These are phyloP conservation scores for Claviceps sp. DNA, from an alignment of 2,329 filamentous ascomycete species.

Conservation along the genomic window DNA sequence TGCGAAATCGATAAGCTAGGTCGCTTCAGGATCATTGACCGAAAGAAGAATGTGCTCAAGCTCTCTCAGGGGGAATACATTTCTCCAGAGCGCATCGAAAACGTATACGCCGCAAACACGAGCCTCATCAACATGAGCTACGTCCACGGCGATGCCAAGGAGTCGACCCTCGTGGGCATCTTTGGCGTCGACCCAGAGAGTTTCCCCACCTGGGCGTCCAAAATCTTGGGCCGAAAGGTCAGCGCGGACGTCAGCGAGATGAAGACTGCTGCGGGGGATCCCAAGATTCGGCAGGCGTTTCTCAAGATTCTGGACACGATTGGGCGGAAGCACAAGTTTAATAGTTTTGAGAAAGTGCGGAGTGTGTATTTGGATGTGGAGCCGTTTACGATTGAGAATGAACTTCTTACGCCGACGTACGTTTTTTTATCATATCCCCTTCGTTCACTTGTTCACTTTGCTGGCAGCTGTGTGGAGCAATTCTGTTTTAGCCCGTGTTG, in stretches of 20 bases:
- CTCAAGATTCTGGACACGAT: conserved; percentile 67
- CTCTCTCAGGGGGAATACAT: conserved; percentile 96
- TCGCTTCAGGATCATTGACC: conserved; percentile 86
- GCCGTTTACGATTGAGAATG: conserved; percentile 87
- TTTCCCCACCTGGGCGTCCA: conserved; percentile 71
- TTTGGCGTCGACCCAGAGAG: conserved; percentile 77
- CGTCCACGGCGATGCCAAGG: conserved; percentile 77
- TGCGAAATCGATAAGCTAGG: conserved; percentile 72
- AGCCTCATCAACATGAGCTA: conserved; percentile 68
- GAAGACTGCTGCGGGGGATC: conserved; percentile 51
- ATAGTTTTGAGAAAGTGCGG: conserved; percentile 74
- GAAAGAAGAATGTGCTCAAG: conserved; percentile 98
- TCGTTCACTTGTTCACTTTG: background rate
- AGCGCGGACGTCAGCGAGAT: conserved; percentile 52
- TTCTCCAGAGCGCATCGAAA: conserved; percentile 92
- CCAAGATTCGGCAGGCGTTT: conserved; percentile 60
- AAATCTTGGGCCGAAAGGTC: conserved; percentile 57
- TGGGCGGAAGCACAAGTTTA: conserved; percentile 75
- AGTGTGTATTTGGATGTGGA: conserved; percentile 66
- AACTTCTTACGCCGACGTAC: conserved; percentile 78
- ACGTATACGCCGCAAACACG: conserved; percentile 74
- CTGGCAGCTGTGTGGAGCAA: background rate
- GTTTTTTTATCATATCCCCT: conserved; percentile 20
- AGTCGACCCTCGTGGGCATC: conserved; percentile 71
- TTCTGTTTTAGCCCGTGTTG: too few relatives aligned